These are phyloP conservation scores for Hyphodiscus sp. DNA, from an alignment of 2,329 filamentous ascomycete genomes.

Conservation along the genomic window DNA sequence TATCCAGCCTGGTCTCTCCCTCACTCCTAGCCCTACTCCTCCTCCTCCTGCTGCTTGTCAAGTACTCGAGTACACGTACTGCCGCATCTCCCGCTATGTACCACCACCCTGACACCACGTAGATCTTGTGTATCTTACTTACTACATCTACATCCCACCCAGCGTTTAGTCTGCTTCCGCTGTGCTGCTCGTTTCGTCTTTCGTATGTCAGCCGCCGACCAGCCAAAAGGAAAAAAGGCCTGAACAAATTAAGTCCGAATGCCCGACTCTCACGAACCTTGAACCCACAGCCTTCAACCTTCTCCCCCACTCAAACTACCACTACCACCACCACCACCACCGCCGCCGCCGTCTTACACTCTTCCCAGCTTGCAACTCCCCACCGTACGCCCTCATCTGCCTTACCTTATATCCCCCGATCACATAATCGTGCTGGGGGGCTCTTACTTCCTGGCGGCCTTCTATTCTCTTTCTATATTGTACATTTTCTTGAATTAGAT, in stretches of 20 bases:
- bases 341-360: background rate
- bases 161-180: background rate
- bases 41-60: too few relatives aligned
- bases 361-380: background rate
- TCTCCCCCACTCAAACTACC: too few relatives aligned
- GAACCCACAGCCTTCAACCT: background rate
- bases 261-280: background rate
- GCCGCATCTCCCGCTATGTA: background rate
- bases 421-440: background rate
- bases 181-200: too few relatives aligned
- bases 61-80: too few relatives aligned
- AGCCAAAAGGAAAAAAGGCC: background rate
- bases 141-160: background rate
- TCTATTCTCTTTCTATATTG: constrained; percentile 10
- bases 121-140: background rate
- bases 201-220: background rate
- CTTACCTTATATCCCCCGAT: background rate
- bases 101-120: background rate
- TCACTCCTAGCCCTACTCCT: background rate
- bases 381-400: background rate
- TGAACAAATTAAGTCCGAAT: background rate
- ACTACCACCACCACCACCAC: too few relatives aligned
- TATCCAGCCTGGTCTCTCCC: background rate
- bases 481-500: constrained; percentile 19
- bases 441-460: background rate